Base-by-base conservation (phyloP, 2,329 filamentous ascomycete genomes). In the Stemphylium vesicarium region DNA sequence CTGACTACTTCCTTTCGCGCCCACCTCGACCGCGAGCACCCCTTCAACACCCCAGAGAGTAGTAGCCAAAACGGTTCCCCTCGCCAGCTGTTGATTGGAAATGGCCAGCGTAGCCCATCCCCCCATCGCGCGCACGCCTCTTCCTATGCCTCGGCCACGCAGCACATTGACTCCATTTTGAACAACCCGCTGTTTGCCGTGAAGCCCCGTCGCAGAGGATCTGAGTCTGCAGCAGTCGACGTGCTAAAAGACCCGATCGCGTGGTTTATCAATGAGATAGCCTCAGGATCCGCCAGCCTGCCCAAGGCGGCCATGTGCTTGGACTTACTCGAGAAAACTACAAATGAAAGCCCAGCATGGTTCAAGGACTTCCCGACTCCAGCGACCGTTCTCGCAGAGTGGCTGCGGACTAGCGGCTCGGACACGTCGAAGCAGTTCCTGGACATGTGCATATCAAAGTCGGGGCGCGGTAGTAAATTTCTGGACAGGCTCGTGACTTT, bases 1-100 rank as follows among this genome's bases (percentile, higher is more conserved):
- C 80, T 89, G 59, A 88, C 85, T 18, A 81, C 79, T 36, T 88
- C 85, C 11, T 89, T 89, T 70, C 81, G 85, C 61, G 78, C 81
- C 44, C 85, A 88, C 54, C 80, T 89, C 37, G 85, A 89, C 64
- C 79, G 77, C 48, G 81, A 83, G 54, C 82, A 88, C 73, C 82
- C 81, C 29, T 29, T 68, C 11, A 32, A 54, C 8, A 15, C 57
- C 7, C 24, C 59, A 20, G 64, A 68, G 16, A 39, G 32, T 42
- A 39, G 32, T 42, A 50, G 16, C 31, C 42, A 48, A 2, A 26
- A 24, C n/a, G 47, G 31, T 15, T 37, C 16, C 9, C 16, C 48
- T 10, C 53, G 41, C 22, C 56, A 50, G 41, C 24, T 38, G n/a
- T 20, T 54, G 24, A 38, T 29, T 33, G 49, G 43, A 18, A 59